Conservation (phyloP, 2,329 filamentous ascomycete genomes). For the Aspergillus sp. region DNA sequence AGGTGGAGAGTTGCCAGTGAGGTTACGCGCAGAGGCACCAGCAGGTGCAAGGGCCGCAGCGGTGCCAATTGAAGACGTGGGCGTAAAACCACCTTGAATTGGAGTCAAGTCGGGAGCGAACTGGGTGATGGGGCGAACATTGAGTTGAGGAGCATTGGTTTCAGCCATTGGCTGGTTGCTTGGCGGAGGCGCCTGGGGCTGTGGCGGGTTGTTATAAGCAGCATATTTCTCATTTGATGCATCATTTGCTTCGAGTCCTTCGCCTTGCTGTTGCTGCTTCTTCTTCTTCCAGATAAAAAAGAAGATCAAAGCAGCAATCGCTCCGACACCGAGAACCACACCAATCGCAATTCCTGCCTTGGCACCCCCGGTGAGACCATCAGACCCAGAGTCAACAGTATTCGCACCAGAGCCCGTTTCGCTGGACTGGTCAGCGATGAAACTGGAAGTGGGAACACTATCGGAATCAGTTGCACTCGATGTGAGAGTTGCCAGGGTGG, state of each 20-base stretch:
- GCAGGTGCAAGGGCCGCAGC: slow-evolving; percentile 18
- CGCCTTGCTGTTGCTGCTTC: slow-evolving; percentile 48
- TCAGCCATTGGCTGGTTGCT: slow-evolving; percentile 40
- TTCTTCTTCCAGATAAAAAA: slow-evolving; percentile 75
- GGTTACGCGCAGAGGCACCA: slow-evolving; percentile 30
- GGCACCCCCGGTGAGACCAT: slow-evolving; percentile 45
- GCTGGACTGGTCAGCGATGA: slow-evolving; percentile 19
- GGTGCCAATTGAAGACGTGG: slow-evolving; percentile 18
- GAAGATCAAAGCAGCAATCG: slow-evolving; percentile 67
- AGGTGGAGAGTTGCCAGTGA: slow-evolving; percentile 34
- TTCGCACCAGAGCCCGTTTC: slow-evolving; percentile 26
- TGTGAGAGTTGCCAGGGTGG: slow-evolving; percentile 23
- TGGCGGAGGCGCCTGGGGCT: slow-evolving; percentile 35
- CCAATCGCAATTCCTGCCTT: slow-evolving; percentile 87
- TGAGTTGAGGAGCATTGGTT: slow-evolving; percentile 71
- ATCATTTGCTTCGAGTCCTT: slow-evolving; percentile 37
- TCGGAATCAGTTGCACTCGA: slow-evolving; percentile 15
- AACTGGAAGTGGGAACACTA: slow-evolving; percentile 15
- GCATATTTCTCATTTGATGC: slow-evolving; percentile 65
- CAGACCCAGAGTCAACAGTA: slow-evolving; percentile 25
- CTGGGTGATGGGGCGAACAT: slow-evolving; percentile 79
- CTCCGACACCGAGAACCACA: slow-evolving; percentile 67
- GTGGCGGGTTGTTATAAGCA: slow-evolving; percentile 22
- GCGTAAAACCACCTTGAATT: slow-evolving; percentile 28
- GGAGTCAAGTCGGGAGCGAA: slow-evolving; percentile 69